These are phyloP conservation scores for Chlorella sorokiniana DNA, from an alignment of 139 green algal species.

Conservation along the genomic window DNA sequence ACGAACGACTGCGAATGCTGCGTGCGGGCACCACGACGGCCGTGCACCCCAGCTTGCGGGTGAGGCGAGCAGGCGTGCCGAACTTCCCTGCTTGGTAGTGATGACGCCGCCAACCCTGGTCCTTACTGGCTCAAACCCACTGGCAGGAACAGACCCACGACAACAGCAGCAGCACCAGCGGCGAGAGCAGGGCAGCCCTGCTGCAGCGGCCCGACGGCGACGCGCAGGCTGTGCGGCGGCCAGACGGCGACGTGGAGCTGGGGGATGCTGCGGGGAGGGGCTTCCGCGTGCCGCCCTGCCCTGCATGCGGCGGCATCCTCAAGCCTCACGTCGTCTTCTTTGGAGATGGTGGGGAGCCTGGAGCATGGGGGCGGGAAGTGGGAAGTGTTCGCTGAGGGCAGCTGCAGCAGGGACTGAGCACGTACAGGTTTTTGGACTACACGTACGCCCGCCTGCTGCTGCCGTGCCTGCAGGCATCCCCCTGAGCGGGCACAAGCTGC, in stretches of 20 bases:
- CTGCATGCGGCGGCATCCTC: constrained; percentile 70
- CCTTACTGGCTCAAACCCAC: neutral
- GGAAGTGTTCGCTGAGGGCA: neutral
- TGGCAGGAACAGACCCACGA: no score
- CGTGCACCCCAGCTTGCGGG: constrained; percentile 17
- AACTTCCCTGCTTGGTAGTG: neutral
- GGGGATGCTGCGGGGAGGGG: constrained; percentile 40
- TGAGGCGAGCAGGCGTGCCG: neutral
- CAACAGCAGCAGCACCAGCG: constrained; percentile 7
- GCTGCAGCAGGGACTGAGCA: no score
- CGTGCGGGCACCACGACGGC: constrained; percentile 23
- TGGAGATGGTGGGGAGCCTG: constrained; percentile 53
- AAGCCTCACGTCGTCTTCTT: constrained; percentile 93
- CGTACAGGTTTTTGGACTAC: neutral
- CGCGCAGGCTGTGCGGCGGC: constrained; percentile 38
- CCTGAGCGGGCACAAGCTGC: constrained; percentile 39
- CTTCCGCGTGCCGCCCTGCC: constrained; percentile 78
- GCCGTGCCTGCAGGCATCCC: constrained; percentile 48
- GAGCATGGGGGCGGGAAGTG: neutral
- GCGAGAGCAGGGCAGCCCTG: neutral
- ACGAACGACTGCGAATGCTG: constrained; percentile 20
- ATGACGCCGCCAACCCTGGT: neutral
- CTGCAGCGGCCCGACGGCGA: neutral
- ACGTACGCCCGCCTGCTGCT: neutral
- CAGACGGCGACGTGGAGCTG: constrained; percentile 88